These are phyloP conservation scores for Colletotrichum somersetense DNA, from an alignment of 2,329 filamentous ascomycete species.

Conservation along the genomic window DNA sequence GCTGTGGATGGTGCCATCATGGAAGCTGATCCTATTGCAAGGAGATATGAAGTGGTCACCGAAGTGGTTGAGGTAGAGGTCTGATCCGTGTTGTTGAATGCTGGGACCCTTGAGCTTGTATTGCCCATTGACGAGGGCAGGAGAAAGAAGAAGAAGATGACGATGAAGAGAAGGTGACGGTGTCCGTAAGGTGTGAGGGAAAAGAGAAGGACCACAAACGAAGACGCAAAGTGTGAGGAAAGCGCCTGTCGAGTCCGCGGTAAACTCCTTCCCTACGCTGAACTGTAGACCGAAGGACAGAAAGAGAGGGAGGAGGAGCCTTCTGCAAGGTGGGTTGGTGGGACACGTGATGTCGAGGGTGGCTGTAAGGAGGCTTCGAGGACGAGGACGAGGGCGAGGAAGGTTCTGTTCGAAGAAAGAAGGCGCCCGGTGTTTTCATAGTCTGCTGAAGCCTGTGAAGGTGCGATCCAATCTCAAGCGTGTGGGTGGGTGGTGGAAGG, in stretches of 20 bases:
- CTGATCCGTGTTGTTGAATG: neutral
- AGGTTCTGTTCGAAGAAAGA: neutral
- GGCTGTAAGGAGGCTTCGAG: too few relatives aligned
- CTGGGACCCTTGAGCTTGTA: neutral
- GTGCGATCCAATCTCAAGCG: too few relatives aligned
- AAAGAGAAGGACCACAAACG: too few relatives aligned
- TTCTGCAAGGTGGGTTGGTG: neutral
- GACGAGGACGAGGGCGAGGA: neutral
- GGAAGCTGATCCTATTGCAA: neutral
- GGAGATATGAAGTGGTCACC: neutral
- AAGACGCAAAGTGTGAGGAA: neutral
- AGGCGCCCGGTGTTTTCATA: neutral
- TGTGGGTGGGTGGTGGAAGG: neutral
- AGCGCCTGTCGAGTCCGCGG: neutral
- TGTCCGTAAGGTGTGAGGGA: neutral
- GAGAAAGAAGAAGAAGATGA: neutral
- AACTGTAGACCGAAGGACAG: neutral
- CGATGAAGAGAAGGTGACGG: neutral
- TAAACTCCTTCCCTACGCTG: neutral
- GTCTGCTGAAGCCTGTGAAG: too few relatives aligned
- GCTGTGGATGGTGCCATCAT: neutral
- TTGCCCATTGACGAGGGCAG: neutral
- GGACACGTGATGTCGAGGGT: slow-evolving; percentile 2
- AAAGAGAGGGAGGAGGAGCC: neutral
- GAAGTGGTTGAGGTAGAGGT: neutral